Base-by-base conservation (phyloP, 2,329 filamentous ascomycete genomes). In the Fusarium albidum region DNA sequence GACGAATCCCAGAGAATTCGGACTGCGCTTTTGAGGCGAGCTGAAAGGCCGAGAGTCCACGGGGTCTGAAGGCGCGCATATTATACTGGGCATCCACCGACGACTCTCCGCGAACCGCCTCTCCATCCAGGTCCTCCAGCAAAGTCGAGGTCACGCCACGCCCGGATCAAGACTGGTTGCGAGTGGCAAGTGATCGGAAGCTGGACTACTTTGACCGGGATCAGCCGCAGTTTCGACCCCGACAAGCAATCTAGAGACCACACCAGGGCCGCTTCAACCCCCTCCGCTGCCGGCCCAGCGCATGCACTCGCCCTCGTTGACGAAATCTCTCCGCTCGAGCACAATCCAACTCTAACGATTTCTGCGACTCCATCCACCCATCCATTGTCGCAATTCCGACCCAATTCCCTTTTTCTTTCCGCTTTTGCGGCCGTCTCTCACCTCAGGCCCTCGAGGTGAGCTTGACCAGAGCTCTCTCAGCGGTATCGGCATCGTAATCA, bases 401-500 rank as follows among this genome's bases (percentile, higher is more conserved):
- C 40, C 50, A 14, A 61, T 53, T 46, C 33, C 34, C 15, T 41
- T 28, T 12, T 38, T 25, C 40, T 49, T 42, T n/a, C 41, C 47
- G 54, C 63, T 37, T 32, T 29, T 18, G 50, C 29, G 52, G 44
- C 51, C 39, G 37, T 45, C 45, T 33, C 40, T 57, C 48, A 44
- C 41, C 35, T 56, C 51, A 44, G 38, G 47, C 34, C 31, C 12
- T 50, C n/a, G 50, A 43, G 48, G 52, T 61, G 61, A 58, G 61
- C 46, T 61, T 47, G 35, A 58, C 56, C 32, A 27, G 41, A 49
- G 49, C 44, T 33, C 41, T 43, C 37, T 40, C 38, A 40, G 43
- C 41, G 52, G 35, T 32, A 46, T 52, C 7, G 38, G 28, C 42
- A 45, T 52, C 32, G 55, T 55, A 67, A 72, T 61, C 60, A 78